phyloP scores from a whole-genome alignment of 352 stramenopile genomes.

The Globisporangium nunn region DNA sequence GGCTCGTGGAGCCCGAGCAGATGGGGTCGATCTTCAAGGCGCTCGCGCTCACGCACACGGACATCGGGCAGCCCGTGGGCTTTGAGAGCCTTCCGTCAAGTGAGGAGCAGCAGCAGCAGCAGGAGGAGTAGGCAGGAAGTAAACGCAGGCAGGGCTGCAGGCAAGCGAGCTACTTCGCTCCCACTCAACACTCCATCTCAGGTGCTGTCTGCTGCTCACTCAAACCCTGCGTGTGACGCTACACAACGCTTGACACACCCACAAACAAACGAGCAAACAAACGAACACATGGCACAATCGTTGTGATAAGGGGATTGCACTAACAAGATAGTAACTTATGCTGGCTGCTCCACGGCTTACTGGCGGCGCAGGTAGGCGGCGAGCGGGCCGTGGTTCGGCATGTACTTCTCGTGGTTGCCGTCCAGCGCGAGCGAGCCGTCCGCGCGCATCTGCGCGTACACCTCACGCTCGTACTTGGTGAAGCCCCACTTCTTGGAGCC shows the following conservation, averaged over 20 bases:
- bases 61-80: conserved; percentile 50
- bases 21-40: conserved; percentile 95
- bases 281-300: neutral
- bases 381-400: conserved; percentile 79
- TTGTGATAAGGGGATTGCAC: conserved; percentile 8
- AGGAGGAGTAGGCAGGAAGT: neutral
- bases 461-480: conserved; percentile 97
- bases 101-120: neutral
- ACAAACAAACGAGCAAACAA: no score
- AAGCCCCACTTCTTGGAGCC: conserved; percentile 99
- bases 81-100: conserved; percentile 30
- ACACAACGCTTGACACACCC: no score
- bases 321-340: conserved; percentile 13
- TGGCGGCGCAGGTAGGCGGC: conserved; percentile 31
- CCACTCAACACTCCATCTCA: no score
- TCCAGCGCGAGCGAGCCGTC: conserved; percentile 91
- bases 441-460: conserved; percentile 95
- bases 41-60: conserved; percentile 75
- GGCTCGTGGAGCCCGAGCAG: conserved; percentile 87
- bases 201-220: no score
- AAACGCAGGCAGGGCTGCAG: no score
- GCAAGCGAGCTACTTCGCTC: no score
- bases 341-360: conserved; percentile 6
- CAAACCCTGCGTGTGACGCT: no score
- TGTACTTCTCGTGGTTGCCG: conserved; percentile 98